Evolutionary conservation across 2,329 filamentous ascomycete genomes (phyloP).

Genomic region (Beauveria medogensis): DNA sequence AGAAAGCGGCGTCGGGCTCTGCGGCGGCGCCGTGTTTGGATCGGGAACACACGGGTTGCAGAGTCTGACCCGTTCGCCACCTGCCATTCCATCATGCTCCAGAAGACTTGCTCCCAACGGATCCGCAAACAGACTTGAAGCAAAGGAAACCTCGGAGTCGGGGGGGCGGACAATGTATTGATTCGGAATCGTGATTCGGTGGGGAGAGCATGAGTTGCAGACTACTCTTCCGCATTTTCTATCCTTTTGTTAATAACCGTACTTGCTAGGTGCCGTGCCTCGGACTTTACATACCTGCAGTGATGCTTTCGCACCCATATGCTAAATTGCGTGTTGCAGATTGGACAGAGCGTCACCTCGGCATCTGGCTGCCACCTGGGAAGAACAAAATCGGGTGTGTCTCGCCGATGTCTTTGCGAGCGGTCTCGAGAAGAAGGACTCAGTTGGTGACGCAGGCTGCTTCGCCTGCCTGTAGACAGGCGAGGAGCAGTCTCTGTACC

Average conservation of each 20-base stretch:
- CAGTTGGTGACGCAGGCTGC: not conserved
- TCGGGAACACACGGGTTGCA: conserved; percentile 57
- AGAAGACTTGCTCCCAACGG: conserved; percentile 31
- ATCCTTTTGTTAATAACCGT: conserved; percentile 1
- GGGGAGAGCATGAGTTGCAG: conserved; percentile 81
- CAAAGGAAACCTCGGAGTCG: conserved; percentile 31
- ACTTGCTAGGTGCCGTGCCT: not conserved
- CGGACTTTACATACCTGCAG: conserved; percentile 55
- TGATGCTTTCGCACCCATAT: conserved; percentile 89
- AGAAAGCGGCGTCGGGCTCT: conserved; percentile 30
- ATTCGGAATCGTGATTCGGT: conserved; percentile 88
- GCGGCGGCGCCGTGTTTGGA: conserved; percentile 50
- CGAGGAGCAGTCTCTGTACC: not conserved
- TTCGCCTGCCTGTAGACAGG: not conserved
- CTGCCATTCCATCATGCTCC: conserved; percentile 38
- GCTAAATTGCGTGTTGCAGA: conserved; percentile 71
- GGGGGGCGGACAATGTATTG: conserved; percentile 86
- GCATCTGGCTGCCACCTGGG: conserved; percentile 85
- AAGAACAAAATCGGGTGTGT: conserved; percentile 41
- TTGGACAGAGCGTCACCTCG: conserved; percentile 75
- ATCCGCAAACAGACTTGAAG: conserved; percentile 29
- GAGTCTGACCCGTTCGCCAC: conserved; percentile 50
- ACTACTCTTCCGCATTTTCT: conserved; percentile 92
- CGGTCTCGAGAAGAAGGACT: not conserved
- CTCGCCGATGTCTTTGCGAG: not conserved